Conservation (phyloP, 225 moss, liverwort and hornwort species). For the Sphagnum tenellum region DNA sequence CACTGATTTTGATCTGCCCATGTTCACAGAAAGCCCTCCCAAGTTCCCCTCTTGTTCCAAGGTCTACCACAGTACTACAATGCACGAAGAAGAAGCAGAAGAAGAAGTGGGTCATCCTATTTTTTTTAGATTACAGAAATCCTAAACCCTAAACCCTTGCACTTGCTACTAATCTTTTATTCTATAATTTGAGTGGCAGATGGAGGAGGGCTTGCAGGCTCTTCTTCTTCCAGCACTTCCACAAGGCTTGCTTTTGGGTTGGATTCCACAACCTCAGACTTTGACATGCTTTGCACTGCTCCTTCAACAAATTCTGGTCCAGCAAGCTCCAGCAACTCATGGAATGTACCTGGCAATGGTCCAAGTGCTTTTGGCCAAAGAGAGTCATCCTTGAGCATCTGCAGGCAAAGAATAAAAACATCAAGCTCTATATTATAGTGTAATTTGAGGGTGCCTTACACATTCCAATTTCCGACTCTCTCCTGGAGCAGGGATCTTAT, state of each 20-base stretch:
- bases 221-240: conserved; percentile 19
- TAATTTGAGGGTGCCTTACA: no score
- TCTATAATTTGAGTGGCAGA: conserved; percentile 28
- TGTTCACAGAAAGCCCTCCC: conserved; percentile 54
- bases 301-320: conserved; percentile 35
- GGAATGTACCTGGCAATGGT: conserved; percentile 29
- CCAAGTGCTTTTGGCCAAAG: conserved; percentile 51
- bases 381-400: conserved; percentile 57
- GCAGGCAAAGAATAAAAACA: neutral
- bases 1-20: conserved; percentile 32
- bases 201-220: conserved; percentile 24
- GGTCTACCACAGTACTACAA: conserved; percentile 16
- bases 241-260: conserved; percentile 9
- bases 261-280: neutral
- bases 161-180: conserved; percentile 3
- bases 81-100: no score
- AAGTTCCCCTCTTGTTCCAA: conserved; percentile 29
- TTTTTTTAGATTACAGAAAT: neutral
- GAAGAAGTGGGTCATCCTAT: conserved; percentile 4
- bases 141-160: conserved; percentile 1
- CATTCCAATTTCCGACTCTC: no score
- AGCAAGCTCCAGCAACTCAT: conserved; percentile 41
- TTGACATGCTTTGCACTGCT: neutral
- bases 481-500: no score
- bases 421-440: no score